Base-by-base conservation (phyloP, 2,329 filamentous ascomycete genomes). In the Botrytis pseudocinerea region DNA sequence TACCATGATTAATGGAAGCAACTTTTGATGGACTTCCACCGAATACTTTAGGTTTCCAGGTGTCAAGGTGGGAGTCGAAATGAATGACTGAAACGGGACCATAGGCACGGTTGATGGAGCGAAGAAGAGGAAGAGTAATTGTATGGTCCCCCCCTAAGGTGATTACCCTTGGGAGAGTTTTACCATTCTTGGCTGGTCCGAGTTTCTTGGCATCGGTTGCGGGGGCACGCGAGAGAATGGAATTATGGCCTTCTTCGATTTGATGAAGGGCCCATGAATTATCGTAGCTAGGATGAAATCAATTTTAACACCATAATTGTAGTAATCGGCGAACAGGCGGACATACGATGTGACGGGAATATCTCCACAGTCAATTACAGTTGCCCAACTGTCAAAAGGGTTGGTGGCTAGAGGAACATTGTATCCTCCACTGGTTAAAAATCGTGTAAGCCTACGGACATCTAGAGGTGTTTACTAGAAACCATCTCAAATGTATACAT, bases 21-120 rank as follows among this genome's bases (percentile, higher is more conserved):
- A 90, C 88, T 74, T 94, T 88, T 42, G 89, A 92, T 0, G 93
- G 93, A 0, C 92, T 90, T 44, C 93, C 93, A 70, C 94, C 93
- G 78, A 97, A 97, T 40, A 96, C 93, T 81, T 95, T 95, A 61
- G 93, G 94, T 73, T 88, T 89, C 93, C 93, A 93, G 5, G 91
- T 93, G 79, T 93, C 91, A 78, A 90, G 82, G 78, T 90, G 88
- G 71, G 86, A 88, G 79, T 90, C 88, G 71, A 90, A 90, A 78
- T 90, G 88, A 73, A 90, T 89, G 2, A 90, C 88, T 0, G 87
- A 86, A 3, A 90, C 84, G 0, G 88, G 88, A 0, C 88, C 88
- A 76, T 90, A 90, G 9, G 87, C 87, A 20, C 87, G 85, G 81
- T 89, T 89, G 80, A 90, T 86, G 16, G 87, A 89, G 40, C 88